phyloP scores from a whole-genome alignment of 495 filamentous ascomycete genomes.

The Talaromyces thailandensis region DNA sequence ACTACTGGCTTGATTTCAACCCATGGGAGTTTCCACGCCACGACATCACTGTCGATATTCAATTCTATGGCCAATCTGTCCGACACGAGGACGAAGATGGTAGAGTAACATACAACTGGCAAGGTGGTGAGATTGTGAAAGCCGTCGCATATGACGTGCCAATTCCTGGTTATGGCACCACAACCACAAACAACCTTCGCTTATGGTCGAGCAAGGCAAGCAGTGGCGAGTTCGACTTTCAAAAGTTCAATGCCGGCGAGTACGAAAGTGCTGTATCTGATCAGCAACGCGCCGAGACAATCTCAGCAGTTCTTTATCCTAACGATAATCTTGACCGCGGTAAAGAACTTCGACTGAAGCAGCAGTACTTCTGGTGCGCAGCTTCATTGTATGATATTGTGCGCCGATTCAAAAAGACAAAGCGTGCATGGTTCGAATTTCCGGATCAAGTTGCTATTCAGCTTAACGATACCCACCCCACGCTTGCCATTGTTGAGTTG shows the following conservation, averaged over 20 bases:
- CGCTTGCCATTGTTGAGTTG: conserved; percentile 89
- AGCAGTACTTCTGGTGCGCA: conserved; percentile 99
- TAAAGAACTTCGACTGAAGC: conserved; percentile 95
- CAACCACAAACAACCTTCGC: conserved; percentile 91
- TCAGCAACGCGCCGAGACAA: conserved; percentile 92
- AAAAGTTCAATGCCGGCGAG: conserved; percentile 97
- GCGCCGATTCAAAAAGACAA: conserved; percentile 94
- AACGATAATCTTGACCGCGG: conserved; percentile 96
- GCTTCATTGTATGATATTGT: conserved; percentile 94
- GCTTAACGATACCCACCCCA: conserved; percentile 96
- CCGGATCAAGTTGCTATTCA: conserved; percentile 94
- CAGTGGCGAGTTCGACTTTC: conserved; percentile 97
- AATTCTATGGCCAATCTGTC: conserved; percentile 82
- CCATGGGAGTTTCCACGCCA: conserved; percentile 97
- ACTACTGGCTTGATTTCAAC: conserved; percentile 99
- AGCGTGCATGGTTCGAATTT: conserved; percentile 84
- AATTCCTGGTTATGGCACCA: conserved; percentile 81
- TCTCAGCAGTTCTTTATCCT: conserved; percentile 93
- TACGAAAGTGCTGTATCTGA: conserved; percentile 96
- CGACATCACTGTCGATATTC: conserved; percentile 89
- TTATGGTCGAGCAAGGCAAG: conserved; percentile 96
- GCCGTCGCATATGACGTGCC: conserved; percentile 95
- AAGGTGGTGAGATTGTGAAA: conserved; percentile 85
- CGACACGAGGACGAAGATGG: conserved; percentile 69
- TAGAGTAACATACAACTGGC: conserved; percentile 65